Conservation (phyloP, 2,329 filamentous ascomycete genomes). For the Fusarium sp. region DNA sequence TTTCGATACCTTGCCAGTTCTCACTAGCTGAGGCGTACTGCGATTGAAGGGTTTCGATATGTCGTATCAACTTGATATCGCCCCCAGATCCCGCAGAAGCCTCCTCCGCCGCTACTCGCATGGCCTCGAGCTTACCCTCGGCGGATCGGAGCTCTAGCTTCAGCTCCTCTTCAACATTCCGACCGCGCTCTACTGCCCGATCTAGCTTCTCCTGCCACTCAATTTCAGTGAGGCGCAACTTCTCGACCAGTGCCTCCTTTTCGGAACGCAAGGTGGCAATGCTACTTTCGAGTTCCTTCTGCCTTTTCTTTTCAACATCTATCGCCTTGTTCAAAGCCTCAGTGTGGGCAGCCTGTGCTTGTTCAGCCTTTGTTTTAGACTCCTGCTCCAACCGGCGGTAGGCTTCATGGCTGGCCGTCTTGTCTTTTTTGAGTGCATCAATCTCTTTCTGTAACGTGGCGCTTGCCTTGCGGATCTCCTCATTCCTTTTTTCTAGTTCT, state of each 20-base stretch:
- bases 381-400: slow-evolving; percentile 77
- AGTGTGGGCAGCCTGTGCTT: slow-evolving; percentile 71
- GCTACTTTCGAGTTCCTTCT: slow-evolving; percentile 66
- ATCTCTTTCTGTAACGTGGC: slow-evolving; percentile 58
- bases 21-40: slow-evolving; percentile 95
- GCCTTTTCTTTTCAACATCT: slow-evolving; percentile 70
- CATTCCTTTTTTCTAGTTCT: slow-evolving; percentile 65
- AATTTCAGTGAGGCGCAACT: slow-evolving; percentile 73
- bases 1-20: slow-evolving; percentile 97
- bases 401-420: slow-evolving; percentile 68
- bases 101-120: slow-evolving; percentile 88
- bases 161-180: slow-evolving; percentile 78
- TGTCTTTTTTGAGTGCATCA: slow-evolving; percentile 60
- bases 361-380: slow-evolving; percentile 72
- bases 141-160: slow-evolving; percentile 80
- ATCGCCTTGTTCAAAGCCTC: slow-evolving; percentile 75
- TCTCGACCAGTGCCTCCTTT: slow-evolving; percentile 78
- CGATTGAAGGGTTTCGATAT: slow-evolving; percentile 94
- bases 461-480: slow-evolving; percentile 64
- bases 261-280: slow-evolving; percentile 78
- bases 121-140: slow-evolving; percentile 89
- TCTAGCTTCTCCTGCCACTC: slow-evolving; percentile 79
- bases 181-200: slow-evolving; percentile 75
- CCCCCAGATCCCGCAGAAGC: slow-evolving; percentile 83
- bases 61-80: slow-evolving; percentile 88